These are phyloP conservation scores for Symbiodinium natans DNA, from an alignment of 73 alveolate species.

Conservation along the genomic window DNA sequence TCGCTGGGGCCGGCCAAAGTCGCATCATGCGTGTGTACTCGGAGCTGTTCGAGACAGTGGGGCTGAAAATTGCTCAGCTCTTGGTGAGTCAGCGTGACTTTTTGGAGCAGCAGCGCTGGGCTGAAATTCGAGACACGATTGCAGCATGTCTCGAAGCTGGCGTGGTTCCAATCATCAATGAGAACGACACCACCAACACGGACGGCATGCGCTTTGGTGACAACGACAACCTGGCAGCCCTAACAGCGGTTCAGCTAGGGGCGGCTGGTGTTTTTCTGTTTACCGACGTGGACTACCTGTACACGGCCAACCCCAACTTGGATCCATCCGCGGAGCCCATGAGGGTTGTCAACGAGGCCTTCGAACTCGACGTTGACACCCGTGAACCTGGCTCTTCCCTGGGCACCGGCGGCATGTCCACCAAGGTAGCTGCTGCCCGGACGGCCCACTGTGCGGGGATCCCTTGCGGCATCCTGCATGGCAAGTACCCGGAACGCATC, in stretches of 20 bases:
- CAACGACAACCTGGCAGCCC: constrained; percentile 37
- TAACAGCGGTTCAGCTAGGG: constrained; percentile 1
- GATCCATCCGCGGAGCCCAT: constrained; percentile 24
- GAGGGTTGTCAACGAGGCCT: background rate
- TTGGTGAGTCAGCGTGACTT: constrained; percentile 22
- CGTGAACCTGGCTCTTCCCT: background rate
- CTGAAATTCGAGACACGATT: background rate
- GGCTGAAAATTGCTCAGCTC: constrained; percentile 75
- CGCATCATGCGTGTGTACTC: constrained; percentile 21
- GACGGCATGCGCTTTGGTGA: background rate
- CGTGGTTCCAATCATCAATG: constrained; percentile 23
- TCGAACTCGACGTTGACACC: background rate
- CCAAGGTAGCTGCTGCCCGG: constrained; percentile 14
- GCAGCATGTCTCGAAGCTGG: background rate
- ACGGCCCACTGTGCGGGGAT: constrained; percentile 9
- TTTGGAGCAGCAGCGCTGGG: constrained; percentile 20
- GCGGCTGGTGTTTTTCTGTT: background rate
- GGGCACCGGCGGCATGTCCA: constrained; percentile 24
- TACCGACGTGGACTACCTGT: constrained; percentile 54
- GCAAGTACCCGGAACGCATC: background rate
- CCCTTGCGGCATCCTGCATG: constrained; percentile 6
- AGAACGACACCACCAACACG: constrained; percentile 13
- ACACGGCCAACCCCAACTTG: background rate
- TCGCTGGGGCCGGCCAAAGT: constrained; percentile 5
- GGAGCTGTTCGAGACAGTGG: constrained; percentile 79